Base-by-base conservation (phyloP, 495 filamentous ascomycete genomes). In the Mycothermus thermophilus region DNA sequence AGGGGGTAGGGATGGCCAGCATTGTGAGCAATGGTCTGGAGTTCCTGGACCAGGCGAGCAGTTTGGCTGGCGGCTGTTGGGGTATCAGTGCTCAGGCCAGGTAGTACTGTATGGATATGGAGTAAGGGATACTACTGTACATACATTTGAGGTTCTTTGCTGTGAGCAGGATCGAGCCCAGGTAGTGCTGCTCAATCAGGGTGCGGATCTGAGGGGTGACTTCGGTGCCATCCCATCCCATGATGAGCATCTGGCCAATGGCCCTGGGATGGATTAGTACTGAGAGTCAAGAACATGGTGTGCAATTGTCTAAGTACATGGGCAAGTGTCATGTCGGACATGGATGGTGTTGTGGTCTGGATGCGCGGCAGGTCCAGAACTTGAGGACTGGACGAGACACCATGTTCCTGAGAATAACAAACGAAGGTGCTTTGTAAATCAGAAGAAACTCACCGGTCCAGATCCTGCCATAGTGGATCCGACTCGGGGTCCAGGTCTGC, bases 241-340 rank as follows among this genome's bases (percentile, higher is more conserved):
- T 88, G 70, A 92, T 88, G 60, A 93, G 77, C 58, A 92, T 74
- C 67, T 93, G 84, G 36, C 85, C 85, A 68, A 87, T 81, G 35
- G 70, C 66, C 63, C 65, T 71, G 55, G 4, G 29, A 41, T 9
- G 27, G 26, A 34, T 13, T 8, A 30, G 40, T 26, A 46, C 40
- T 35, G 27, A 29, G n/a, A n/a, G n/a, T n/a, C n/a, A n/a, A n/a
- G n/a, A n/a, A n/a, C n/a, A n/a, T n/a, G n/a, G n/a, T n/a, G n/a
- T n/a, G n/a, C n/a, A n/a, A n/a, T n/a, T n/a, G n/a, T n/a, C n/a
- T n/a, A n/a, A n/a, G n/a, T n/a, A n/a, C n/a, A n/a, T n/a, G n/a
- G n/a, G n/a, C n/a, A n/a, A n/a, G n/a, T n/a, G n/a, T n/a, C n/a
- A n/a, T n/a, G n/a, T n/a, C n/a, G n/a, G n/a, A n/a, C n/a, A n/a